Base-by-base conservation (phyloP, 176 grass and related monocot genomes). In the Carex cristatella region DNA sequence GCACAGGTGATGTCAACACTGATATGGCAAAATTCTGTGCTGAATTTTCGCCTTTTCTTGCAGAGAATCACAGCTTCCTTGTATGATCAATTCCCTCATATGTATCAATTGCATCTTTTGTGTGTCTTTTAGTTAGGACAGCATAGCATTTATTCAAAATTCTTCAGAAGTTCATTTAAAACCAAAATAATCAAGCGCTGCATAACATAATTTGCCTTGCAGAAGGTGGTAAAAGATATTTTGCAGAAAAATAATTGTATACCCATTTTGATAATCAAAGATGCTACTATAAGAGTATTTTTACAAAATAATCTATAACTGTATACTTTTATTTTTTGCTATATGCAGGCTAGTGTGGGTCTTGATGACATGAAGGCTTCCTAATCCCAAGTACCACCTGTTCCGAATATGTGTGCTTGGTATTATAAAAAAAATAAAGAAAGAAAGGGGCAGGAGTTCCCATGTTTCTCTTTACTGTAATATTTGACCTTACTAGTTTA, bases 1-100 rank as follows among this genome's bases (percentile, higher is more conserved):
- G 92, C 61, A 89, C 90, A 0, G 92, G 92, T 81, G 92, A 98
- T 84, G 88, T 98, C 74, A 94, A 98, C 44, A 86, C 89, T 70
- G 95, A 98, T 79, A 98, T 93, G 72, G 91, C 92, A 89, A 98
- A 89, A 83, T 98, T 98, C 79, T 98, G 95, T 85, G 81, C 89
- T 3, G 92, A 83, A 59, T 98, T 98, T 87, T 44, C 85, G 46
- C 95, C 95, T 71, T 84, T 94, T 69, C 92, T 98, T 57, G 89
- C 84, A 61, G 95, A 94, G 71, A 98, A 98, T 48, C 95, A 98
- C 31, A 89, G 88, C 0, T 98, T 94, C 81, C 84, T 94, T 84
- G 92, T 98, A 94, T 79, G 61, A 4, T 19, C 28, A 53, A 30
- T 55, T 28, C 40, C n/a, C 30, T 5, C 27, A 6, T 69, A 57